Percentiles rank a stretch among this genome's conserved stretches.
phyloP scores from a whole-genome alignment of 768 basidiomycete genomes.

The Arthromyces matolae region DNA sequence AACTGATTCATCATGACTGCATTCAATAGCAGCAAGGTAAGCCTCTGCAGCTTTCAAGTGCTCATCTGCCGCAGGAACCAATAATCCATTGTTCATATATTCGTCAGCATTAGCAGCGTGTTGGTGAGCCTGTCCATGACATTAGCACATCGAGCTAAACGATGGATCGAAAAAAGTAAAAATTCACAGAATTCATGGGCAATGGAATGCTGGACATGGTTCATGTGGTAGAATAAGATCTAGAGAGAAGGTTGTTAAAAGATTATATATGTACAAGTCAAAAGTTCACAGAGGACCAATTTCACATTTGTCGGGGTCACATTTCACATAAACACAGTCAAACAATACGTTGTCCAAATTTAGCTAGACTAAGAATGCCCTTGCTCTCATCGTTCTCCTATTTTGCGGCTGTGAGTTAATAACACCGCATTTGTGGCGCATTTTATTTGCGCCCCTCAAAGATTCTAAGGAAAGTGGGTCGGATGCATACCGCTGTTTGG shows the following conservation, averaged over 20 bases:
- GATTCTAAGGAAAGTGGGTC: too few species aligned
- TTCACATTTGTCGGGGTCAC: too few species aligned
- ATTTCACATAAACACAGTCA: conserved; percentile 9
- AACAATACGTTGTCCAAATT: conserved; percentile 3
- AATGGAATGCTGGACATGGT: conserved; percentile 32
- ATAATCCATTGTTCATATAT: conserved; percentile 57
- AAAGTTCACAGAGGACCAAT: too few species aligned
- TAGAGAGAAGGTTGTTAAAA: not conserved
- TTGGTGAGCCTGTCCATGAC: conserved; percentile 61
- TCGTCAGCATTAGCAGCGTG: conserved; percentile 82
- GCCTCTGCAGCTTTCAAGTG: conserved; percentile 75
- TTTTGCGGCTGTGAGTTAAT: not conserved
- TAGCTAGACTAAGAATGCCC: too few species aligned
- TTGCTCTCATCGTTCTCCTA: not conserved
- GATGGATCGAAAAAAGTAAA: not conserved
- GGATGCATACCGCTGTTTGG: not conserved
- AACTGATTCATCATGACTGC: conserved; percentile 72
- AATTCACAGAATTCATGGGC: conserved; percentile 50
- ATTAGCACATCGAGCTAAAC: conserved; percentile 1
- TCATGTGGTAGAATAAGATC: not conserved
- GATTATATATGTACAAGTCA: too few species aligned
- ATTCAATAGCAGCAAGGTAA: conserved; percentile 68
- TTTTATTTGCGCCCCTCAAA: too few species aligned
- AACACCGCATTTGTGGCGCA: not conserved
- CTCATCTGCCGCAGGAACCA: conserved; percentile 70